A percentile compares a stretch with the other conserved stretches of the same genome.
phyloP scores from a whole-genome alignment of 176 grass and related monocot genomes.

The Rhipidocladum racemiflorum region DNA sequence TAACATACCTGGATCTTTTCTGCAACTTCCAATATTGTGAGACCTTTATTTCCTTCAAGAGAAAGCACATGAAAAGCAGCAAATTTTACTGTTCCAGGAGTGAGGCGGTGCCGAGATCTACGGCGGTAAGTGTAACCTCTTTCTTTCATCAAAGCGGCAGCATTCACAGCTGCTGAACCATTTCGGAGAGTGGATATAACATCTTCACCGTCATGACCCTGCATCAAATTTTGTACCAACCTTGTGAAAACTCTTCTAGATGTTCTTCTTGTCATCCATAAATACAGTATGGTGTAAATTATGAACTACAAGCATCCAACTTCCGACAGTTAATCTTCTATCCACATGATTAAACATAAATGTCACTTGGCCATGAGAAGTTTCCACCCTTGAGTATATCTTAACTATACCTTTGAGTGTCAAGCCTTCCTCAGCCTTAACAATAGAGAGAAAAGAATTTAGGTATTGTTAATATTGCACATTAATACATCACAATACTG shows the following conservation, averaged over 20 bases:
- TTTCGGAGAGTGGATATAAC: slow-evolving; percentile 78
- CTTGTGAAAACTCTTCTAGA: slow-evolving; percentile 7
- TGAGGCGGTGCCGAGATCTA: slow-evolving; percentile 86
- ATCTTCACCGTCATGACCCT: slow-evolving; percentile 70
- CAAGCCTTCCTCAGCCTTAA: neutral
- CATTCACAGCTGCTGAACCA: slow-evolving; percentile 87
- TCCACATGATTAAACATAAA: neutral
- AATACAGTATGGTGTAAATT: neutral
- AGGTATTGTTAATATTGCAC: neutral
- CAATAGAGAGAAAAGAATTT: neutral
- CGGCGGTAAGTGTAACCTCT: slow-evolving; percentile 74
- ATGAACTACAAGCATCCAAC: neutral
- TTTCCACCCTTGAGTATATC: neutral
- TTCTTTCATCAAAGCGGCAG: slow-evolving; percentile 88
- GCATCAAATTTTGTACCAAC: slow-evolving; percentile 25
- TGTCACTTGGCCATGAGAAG: neutral
- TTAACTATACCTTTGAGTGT: neutral
- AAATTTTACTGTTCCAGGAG: slow-evolving; percentile 98
- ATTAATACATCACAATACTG: neutral
- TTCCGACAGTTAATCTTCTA: slow-evolving; percentile 21
- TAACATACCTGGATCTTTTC: slow-evolving; percentile 95
- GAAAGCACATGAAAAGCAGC: slow-evolving; percentile 98
- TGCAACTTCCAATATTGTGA: slow-evolving; percentile 96
- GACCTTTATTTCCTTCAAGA: slow-evolving; percentile 84
- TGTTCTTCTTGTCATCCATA: slow-evolving; percentile 7